Evolutionary conservation across 108 stramenopile genomes (phyloP), one percentile per base, ranked within the genome.

Genomic region (Nitzschia putrida): DNA sequence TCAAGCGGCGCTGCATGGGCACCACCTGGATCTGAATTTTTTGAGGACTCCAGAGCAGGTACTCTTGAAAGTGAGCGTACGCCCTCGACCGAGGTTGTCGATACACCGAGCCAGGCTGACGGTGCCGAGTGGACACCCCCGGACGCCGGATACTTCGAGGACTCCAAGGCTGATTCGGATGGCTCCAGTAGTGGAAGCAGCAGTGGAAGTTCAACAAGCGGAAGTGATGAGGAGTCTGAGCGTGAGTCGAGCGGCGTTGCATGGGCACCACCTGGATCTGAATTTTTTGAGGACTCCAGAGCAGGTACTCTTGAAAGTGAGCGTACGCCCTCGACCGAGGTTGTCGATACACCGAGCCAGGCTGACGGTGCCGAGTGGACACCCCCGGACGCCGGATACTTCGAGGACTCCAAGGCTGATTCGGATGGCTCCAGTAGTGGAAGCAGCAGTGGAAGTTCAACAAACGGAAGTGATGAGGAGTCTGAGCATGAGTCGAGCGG

Each of bases 181-280:
- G 29, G 29, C 4, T 34, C 29, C 3, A 50, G 20, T n/a, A n/a
- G 16, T 20, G 5, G 49, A 1, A 20, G 18, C 18, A 18, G 18
- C 16, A 50, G 20, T 18, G 18, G 16, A 50, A 55, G 25, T 5
- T 23, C 23, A 2, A 21, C 54, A 13, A 10, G 25, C 25, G 21
- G 23, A 18, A 24, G 12, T 24, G 54, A 55, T 2, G 54, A 55
- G 9, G 13, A 21, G 23, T 55, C 54, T 13, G 13, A 21, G 2
- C 21, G 23, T 2, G 3, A 13, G 54, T 18, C 23, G 12, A 23
- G 23, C 25, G 23, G 23, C 5, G 54, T 2, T 23, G 22, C 54
- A 23, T 59, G 57, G 57, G 57, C 38, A 40, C 57, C 57, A 5
- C 57, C 57, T 12, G 57, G 40, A 1, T 13, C 57, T 2, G 37